Base-by-base conservation (phyloP, 2,329 filamentous ascomycete species). In the Elsinoe arachidis region DNA sequence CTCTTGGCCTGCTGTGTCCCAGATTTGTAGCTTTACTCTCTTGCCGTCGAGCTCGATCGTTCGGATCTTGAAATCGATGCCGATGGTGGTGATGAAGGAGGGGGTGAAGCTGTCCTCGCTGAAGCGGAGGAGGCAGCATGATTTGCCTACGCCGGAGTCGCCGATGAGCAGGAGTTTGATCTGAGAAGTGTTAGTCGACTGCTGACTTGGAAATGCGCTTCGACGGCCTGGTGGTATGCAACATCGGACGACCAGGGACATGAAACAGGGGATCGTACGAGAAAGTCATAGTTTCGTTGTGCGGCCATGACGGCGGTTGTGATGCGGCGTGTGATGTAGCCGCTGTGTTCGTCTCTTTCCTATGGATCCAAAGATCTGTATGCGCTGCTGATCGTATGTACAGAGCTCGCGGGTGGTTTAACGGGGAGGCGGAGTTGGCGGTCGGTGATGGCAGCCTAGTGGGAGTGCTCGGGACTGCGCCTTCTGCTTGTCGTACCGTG, bases 1-100 rank as follows among this genome's bases (percentile, higher is more conserved):
- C 77, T 99, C 93, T 75, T 99, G 93, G 57, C 93, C 93, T 56
- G 93, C 93, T 23, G 93, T 99, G 71, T 99, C 93, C 93, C 93
- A 99, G 76, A 99, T 99, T 79, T 99, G 93, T 72, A 99, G 78
- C 81, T 99, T 99, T 68, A 99, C 93, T 62, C 92, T 84, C 83
- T 99, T 99, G 72, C 92, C 92, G 76, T 99, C 93, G 66, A 99
- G 81, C 78, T 99, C 93, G 77, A 99, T 99, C 63, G 93, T 99
- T 65, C 93, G 84, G 72, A 99, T 99, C 82, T 99, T 99, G 80
- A 99, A 99, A 78, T 99, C 93, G 78, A 99, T 97, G 66, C 93
- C 93, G 75, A 99, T 99, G 62, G 93, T 99, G 62, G 91, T 96
- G 79, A 96, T 96, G 80, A 96, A 96, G 66, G 90, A 95, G 43